Evolutionary conservation across 176 grass and related monocot genomes (phyloP), one percentile per base, ranked within the genome.

Genomic region (Oryza coarctata): DNA sequence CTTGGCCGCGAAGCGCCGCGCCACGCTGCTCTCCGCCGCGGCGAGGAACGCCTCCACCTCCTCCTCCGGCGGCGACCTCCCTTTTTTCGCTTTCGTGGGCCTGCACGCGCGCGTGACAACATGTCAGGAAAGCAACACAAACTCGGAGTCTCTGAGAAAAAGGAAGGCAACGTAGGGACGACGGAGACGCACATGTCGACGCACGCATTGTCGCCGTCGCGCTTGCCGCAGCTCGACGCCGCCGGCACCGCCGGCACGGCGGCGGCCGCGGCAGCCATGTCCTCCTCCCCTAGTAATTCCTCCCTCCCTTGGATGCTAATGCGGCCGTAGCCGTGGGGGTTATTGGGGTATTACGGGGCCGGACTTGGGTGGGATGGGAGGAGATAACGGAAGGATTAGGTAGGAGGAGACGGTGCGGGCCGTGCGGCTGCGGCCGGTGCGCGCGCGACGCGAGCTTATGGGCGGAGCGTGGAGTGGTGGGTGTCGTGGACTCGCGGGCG

Each of bases 41-140:
- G 83, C 78, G 83, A 89, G 49, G 83, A 89, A 89, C 12, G 43
- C 83, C 78, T 89, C 88, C 73, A 89, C 49, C 78, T 89, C 83
- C 78, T 76, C 83, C 72, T 52, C 55, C 55, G 83, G 78, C 65
- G 87, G 88, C 34, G 33, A 9, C 73, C 57, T 82, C 58, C 57
- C 88, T 20, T n/a, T 82, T 58, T 77, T 89, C 0, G 65, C 65
- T 72, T 77, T 82, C 34, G 60, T 77, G 33, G 34, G 12, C 34
- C 83, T 89, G 82, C 69, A 2, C 13, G 22, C 28, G 2, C 55
- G 55, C 22, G 52, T 20, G 6, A 55, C 9, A 50, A 17, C 15
- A 50, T 39, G 38, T 39, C 38, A 39, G 38, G 47, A 6, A 50
- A 15, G 14, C 12, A 15, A 47, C 44, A 17, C 44, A 35, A n/a